A percentile compares a stretch with the other conserved stretches of the same genome.
Evolutionary conservation across 2,329 filamentous ascomycete genomes (phyloP).

Genomic region (Neopestalotiopsis sp.): DNA sequence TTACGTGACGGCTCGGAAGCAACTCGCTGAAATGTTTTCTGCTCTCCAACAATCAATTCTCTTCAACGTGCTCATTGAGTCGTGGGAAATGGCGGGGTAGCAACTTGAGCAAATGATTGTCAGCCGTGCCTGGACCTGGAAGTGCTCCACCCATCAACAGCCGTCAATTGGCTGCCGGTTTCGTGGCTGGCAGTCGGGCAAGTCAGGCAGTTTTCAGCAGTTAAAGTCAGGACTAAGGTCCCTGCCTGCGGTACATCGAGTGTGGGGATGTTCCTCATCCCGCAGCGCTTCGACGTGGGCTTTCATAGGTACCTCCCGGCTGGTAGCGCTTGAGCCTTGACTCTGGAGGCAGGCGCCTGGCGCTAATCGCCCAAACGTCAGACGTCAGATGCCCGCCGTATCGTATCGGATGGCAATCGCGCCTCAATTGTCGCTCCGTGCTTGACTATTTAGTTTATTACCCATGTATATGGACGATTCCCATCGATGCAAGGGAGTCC

Average conservation of each 20-base stretch:
- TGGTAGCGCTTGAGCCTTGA: neutral
- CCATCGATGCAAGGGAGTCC: neutral
- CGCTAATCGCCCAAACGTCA: neutral
- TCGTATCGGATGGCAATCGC: neutral
- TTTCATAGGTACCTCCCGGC: neutral
- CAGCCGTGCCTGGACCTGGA: slow-evolving; percentile 17
- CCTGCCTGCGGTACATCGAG: no score
- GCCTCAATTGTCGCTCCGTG: neutral
- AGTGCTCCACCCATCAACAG: neutral
- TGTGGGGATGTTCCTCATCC: neutral
- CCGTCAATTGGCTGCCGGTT: neutral
- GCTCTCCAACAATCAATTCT: neutral
- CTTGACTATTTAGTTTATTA: neutral
- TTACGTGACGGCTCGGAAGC: neutral
- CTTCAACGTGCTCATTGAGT: neutral
- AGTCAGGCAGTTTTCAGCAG: no score
- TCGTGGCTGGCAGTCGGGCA: neutral
- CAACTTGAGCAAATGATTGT: slow-evolving; percentile 7
- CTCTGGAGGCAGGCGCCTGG: neutral
- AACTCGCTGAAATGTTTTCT: neutral
- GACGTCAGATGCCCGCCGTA: slow-evolving; percentile 1
- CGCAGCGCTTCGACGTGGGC: neutral
- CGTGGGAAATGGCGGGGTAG: slow-evolving; percentile 9
- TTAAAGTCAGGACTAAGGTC: no score
- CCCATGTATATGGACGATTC: neutral